phyloP scores from a whole-genome alignment of 192 early-diverging fungal genomes.

The Pilobolus umbonatus region DNA sequence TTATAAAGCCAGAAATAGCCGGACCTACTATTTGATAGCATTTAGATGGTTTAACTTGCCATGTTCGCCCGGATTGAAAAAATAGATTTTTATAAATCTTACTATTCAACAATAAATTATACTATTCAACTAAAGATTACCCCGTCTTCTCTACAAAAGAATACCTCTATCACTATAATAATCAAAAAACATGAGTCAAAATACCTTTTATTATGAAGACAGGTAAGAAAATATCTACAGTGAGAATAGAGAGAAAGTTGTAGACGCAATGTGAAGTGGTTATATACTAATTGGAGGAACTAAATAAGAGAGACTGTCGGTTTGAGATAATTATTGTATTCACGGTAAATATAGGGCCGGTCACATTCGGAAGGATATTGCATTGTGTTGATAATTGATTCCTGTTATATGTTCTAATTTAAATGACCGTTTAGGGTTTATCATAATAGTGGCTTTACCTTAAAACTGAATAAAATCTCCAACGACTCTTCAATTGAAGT shows the following conservation, averaged over 20 bases:
- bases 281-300: too few relatives aligned
- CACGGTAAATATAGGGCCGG: constrained; percentile 3
- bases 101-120: constrained; percentile 9
- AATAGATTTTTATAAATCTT: constrained; percentile 10
- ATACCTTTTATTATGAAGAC: too few relatives aligned
- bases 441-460: constrained; percentile 3
- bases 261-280: too few relatives aligned
- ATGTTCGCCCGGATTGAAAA: too few relatives aligned
- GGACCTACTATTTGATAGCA: too few relatives aligned
- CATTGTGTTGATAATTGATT: constrained; percentile 1
- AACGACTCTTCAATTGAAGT: constrained; percentile 8
- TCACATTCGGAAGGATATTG: constrained; percentile 9
- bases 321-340: constrained; percentile 11
- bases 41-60: too few relatives aligned
- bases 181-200: background rate
- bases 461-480: constrained; percentile 11
- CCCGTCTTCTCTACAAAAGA: background rate
- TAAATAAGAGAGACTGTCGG: constrained; percentile 12
- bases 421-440: background rate
- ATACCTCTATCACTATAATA: constrained; percentile 5
- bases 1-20: too few relatives aligned
- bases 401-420: background rate
- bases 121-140: constrained; percentile 2
- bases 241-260: too few relatives aligned
- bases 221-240: too few relatives aligned